Conservation (phyloP, 345 rosid species). For the Citrus inodora region DNA sequence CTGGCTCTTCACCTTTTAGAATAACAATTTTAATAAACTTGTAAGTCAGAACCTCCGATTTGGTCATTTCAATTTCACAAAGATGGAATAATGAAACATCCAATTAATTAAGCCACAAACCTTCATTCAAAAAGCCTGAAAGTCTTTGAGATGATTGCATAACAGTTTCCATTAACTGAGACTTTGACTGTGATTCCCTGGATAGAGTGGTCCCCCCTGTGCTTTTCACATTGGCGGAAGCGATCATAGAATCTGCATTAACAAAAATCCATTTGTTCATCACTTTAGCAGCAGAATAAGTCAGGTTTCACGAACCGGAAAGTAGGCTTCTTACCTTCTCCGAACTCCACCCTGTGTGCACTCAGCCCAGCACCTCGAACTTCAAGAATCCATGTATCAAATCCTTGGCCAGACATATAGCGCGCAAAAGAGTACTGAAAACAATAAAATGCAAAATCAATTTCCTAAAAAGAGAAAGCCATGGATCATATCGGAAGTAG, state of each 20-base stretch:
- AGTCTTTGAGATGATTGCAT: constrained; percentile 32
- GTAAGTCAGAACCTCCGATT: constrained; percentile 28
- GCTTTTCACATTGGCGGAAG: constrained; percentile 6
- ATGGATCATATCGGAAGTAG: neutral
- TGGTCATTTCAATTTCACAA: constrained; percentile 5
- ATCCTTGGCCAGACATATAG: constrained; percentile 72
- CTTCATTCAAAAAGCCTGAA: constrained; percentile 37
- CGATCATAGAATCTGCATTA: constrained; percentile 16
- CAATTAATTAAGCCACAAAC: constrained; percentile 12
- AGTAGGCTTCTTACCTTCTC: constrained; percentile 17
- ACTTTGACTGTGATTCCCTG: constrained; percentile 8
- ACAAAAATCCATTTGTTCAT: neutral
- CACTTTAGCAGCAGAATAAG: neutral
- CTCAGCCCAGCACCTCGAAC: constrained; percentile 87
- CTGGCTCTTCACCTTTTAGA: constrained; percentile 25
- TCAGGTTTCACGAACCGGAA: neutral
- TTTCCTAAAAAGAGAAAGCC: neutral
- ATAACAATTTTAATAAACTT: constrained; percentile 26
- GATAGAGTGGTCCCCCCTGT: constrained; percentile 9
- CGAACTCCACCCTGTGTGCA: constrained; percentile 21
- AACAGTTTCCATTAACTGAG: constrained; percentile 30
- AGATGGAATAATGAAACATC: neutral
- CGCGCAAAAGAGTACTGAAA: constrained; percentile 79
- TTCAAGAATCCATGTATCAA: constrained; percentile 89
- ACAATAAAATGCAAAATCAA: neutral